phyloP scores from a whole-genome alignment of 331 rosid species.

The Malus hybrid region DNA sequence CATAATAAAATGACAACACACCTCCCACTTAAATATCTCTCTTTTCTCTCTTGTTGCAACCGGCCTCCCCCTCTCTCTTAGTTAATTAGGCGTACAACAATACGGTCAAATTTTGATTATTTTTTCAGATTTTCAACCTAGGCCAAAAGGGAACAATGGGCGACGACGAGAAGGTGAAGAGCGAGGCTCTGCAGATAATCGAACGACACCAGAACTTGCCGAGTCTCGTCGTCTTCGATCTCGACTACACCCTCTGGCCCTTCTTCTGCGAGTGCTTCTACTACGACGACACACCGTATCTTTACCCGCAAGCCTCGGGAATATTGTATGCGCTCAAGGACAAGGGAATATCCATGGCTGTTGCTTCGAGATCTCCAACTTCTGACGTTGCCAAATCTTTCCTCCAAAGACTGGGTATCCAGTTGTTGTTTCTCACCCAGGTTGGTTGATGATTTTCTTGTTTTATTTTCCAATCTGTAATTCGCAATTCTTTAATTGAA shows the following conservation, averaged over 20 bases:
- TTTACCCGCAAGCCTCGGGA: constrained; percentile 25
- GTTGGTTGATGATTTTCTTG: not conserved
- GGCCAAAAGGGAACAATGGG: constrained; percentile 7
- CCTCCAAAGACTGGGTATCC: constrained; percentile 24
- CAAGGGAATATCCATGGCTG: constrained; percentile 33
- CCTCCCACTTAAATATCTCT: fast-evolving
- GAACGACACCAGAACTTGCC: constrained; percentile 22
- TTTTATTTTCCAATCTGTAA: not conserved
- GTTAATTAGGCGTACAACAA: too few species aligned
- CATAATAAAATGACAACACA: too few species aligned
- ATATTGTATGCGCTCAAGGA: constrained; percentile 28
- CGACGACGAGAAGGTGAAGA: constrained; percentile 32
- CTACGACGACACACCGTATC: constrained; percentile 17
- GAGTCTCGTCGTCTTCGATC: constrained; percentile 39
- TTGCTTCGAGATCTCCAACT: constrained; percentile 45
- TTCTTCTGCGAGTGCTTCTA: constrained; percentile 29
- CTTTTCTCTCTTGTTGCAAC: too few species aligned
- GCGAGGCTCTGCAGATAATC: constrained; percentile 30
- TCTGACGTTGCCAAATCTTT: constrained; percentile 26
- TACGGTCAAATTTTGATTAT: too few species aligned
- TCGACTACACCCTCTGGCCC: constrained; percentile 50
- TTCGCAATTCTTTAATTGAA: too few species aligned
- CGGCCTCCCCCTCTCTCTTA: too few species aligned
- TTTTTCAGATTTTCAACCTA: too few species aligned
- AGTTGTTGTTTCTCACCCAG: constrained; percentile 28